A percentile compares a stretch with the other conserved stretches of the same genome.
phyloP scores from a whole-genome alignment of 2,329 filamentous ascomycete genomes.

The Teratosphaeria epicoccoides region DNA sequence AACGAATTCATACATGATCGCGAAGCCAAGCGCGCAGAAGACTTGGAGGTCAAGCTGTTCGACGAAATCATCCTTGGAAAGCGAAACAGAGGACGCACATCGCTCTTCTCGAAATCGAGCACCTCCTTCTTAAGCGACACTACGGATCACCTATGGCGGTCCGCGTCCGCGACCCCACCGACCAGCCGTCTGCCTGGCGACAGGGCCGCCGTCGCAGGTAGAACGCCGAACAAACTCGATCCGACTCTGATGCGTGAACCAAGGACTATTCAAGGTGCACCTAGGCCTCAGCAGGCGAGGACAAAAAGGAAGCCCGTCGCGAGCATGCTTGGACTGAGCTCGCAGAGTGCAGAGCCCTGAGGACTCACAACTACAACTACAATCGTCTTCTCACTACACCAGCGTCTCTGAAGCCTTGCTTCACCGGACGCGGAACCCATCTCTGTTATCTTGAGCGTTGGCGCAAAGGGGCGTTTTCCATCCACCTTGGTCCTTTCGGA shows the following conservation, averaged over 20 bases:
- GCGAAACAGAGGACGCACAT: slow-evolving; percentile 55
- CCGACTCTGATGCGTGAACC: slow-evolving; percentile 83
- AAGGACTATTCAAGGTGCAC: slow-evolving; percentile 79
- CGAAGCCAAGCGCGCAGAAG: slow-evolving; percentile 49
- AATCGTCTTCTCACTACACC: not conserved
- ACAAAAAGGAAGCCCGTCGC: slow-evolving; percentile 41
- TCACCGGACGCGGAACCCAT: not conserved
- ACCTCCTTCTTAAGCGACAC: slow-evolving; percentile 60
- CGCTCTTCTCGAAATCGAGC: slow-evolving; percentile 50
- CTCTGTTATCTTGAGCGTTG: not conserved
- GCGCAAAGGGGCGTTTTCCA: not conserved
- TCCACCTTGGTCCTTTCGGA: not conserved
- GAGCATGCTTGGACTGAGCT: slow-evolving; percentile 25
- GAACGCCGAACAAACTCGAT: slow-evolving; percentile 75
- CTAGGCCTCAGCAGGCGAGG: slow-evolving; percentile 44
- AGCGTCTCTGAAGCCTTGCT: too few relatives aligned
- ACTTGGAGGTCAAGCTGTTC: slow-evolving; percentile 63
- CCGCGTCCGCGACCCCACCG: slow-evolving; percentile 48
- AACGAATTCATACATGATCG: slow-evolving; percentile 72
- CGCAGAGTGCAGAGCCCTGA: slow-evolving; percentile 16
- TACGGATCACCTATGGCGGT: slow-evolving; percentile 69
- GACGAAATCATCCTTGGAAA: slow-evolving; percentile 79
- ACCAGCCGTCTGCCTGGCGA: slow-evolving; percentile 45
- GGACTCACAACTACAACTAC: not conserved
- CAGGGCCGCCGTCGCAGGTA: slow-evolving; percentile 47